Percentiles rank a stretch among this genome's conserved stretches.
Evolutionary conservation across 768 basidiomycete genomes (phyloP).

Genomic region (Calvatia gigantea): DNA sequence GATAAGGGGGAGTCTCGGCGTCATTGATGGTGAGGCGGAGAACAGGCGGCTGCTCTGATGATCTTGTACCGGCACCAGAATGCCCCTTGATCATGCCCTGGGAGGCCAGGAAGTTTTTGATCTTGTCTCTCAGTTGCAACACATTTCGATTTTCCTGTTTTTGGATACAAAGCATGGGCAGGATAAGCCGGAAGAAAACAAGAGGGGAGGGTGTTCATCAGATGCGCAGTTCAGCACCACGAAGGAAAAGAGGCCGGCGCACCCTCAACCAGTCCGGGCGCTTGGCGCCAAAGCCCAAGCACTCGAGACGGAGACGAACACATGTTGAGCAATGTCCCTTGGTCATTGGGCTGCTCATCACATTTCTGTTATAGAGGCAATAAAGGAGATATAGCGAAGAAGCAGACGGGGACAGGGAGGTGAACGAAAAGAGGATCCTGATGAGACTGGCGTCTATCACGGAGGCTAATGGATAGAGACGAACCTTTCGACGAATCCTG

Average conservation of each 20-base stretch:
- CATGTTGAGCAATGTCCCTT: slow-evolving; percentile 74
- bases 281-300: slow-evolving; percentile 82
- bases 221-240: not conserved
- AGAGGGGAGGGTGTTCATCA: slow-evolving; percentile 3
- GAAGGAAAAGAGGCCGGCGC: slow-evolving; percentile 22
- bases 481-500: slow-evolving; percentile 80
- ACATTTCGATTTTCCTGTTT: slow-evolving; percentile 73
- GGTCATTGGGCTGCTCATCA: slow-evolving; percentile 64
- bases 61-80: slow-evolving; percentile 63
- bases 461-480: slow-evolving; percentile 16
- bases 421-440: slow-evolving; percentile 3
- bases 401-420: not conserved
- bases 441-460: slow-evolving; percentile 1
- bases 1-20: slow-evolving; percentile 40
- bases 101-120: slow-evolving; percentile 72
- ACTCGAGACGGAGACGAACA: slow-evolving; percentile 75
- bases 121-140: slow-evolving; percentile 66
- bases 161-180: slow-evolving; percentile 11
- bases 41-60: slow-evolving; percentile 50
- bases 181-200: slow-evolving; percentile 14
- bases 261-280: slow-evolving; percentile 86
- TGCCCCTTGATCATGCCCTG: slow-evolving; percentile 92
- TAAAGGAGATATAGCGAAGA: slow-evolving; percentile 10
- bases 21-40: slow-evolving; percentile 49
- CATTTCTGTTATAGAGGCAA: slow-evolving; percentile 58